These are phyloP conservation scores for Dryadomyces quercivorus DNA, from an alignment of 2,329 filamentous ascomycete species.

Conservation along the genomic window DNA sequence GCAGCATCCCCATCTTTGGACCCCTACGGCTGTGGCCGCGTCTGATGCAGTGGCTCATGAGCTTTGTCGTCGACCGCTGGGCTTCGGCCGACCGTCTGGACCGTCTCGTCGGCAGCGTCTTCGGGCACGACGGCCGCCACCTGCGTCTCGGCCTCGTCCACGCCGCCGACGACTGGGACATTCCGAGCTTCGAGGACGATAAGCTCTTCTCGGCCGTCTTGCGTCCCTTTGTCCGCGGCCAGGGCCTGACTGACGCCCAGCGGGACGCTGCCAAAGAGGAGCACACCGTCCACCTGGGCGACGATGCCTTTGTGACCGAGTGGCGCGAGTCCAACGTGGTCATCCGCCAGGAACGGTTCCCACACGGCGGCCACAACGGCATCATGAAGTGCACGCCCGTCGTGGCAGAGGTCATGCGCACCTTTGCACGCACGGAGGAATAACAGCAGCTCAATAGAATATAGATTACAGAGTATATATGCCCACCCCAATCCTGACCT, in stretches of 20 bases:
- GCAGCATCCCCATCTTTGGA: slow-evolving; percentile 65
- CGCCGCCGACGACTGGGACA: slow-evolving; percentile 69
- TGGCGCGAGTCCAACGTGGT: slow-evolving; percentile 33
- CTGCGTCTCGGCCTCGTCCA: slow-evolving; percentile 65
- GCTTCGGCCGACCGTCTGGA: slow-evolving; percentile 54
- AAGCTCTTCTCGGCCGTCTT: slow-evolving; percentile 49
- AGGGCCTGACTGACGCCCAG: slow-evolving; percentile 10
- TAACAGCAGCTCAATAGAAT: neutral
- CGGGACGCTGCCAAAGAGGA: slow-evolving; percentile 26
- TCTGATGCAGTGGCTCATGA: slow-evolving; percentile 47
- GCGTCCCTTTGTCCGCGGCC: slow-evolving; percentile 16
- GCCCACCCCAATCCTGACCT: neutral
- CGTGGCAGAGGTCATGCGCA: slow-evolving; percentile 50
- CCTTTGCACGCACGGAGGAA: slow-evolving; percentile 30
- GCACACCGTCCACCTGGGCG: slow-evolving; percentile 28
- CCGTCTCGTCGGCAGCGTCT: slow-evolving; percentile 39
- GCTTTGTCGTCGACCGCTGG: slow-evolving; percentile 71
- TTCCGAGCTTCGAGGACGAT: slow-evolving; percentile 60
- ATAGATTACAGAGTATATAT: neutral
- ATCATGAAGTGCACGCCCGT: slow-evolving; percentile 55
- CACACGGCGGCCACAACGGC: slow-evolving; percentile 53
- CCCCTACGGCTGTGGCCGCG: slow-evolving; percentile 58
- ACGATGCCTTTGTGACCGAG: slow-evolving; percentile 35
- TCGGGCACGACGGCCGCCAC: slow-evolving; percentile 20
- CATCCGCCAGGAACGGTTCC: slow-evolving; percentile 41